Base-by-base conservation (phyloP, 305 asterid species). In the Fraxinus xanthoxyloides region DNA sequence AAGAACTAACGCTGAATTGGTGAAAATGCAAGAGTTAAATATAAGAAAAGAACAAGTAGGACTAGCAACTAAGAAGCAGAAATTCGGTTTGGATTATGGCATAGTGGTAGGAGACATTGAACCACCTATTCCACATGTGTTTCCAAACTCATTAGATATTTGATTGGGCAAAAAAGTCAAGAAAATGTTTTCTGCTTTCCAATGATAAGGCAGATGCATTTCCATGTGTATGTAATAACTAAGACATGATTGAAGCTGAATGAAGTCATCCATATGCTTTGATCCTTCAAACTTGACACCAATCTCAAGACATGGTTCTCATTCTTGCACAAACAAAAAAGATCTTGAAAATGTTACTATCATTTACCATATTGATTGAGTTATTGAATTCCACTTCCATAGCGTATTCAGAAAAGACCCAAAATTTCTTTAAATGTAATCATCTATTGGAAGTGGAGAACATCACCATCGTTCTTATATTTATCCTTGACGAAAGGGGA, bases 41-140 rank as follows among this genome's bases (percentile, higher is more conserved):
- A 61, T 89, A 77, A 89, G 97, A 89, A 92, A 90, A 90, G 98
- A 94, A 86, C 95, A 93, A 87, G 97, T 95, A 65, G 91, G 93
- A 84, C 90, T 94, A 84, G 95, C 93, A n/a, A 94, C 97, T 34
- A 98, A 96, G 90, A 95, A 93, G 79, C 95, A 94, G 88, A 95
- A 21, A 19, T 61, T 61, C 97, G 98, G 98, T 75, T 85, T 96
- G 87, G 97, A 94, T 85, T 94, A 94, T 92, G 99, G 98, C 77
- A 90, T 94, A 98, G 92, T 94, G 98, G 92, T 97, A n/a, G 99
- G 98, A 80, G 98, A 96, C 90, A 98, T 94, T 81, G 98, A 97
- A 34, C 98, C 99, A 40, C 87, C 93, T 85, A 98, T 98, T 80
- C 85, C 97, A 76, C 97, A 93, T 87, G 95, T 75, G 98, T 96